Evolutionary conservation across 2,329 filamentous ascomycete genomes (phyloP).

Genomic region (Pestalotiopsis sp.): DNA sequence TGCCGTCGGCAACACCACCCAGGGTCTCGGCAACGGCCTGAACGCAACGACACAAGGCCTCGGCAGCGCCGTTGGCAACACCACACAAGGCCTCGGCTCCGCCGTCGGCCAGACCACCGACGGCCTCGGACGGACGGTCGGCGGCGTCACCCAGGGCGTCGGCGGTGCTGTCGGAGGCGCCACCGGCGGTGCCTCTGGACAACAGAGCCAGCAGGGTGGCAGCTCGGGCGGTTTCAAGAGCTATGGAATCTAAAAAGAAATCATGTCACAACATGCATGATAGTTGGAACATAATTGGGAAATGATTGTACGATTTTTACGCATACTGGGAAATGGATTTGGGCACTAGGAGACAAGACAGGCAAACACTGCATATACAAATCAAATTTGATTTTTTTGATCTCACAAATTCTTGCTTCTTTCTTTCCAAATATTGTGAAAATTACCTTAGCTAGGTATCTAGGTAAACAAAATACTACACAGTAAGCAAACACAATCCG

Average conservation of each 20-base stretch:
- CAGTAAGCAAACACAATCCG: too few relatives aligned
- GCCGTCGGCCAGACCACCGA: slow-evolving; percentile 32
- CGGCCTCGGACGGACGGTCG: slow-evolving; percentile 29
- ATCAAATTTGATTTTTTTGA: neutral
- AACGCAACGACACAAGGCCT: slow-evolving; percentile 32
- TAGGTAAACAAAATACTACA: too few relatives aligned
- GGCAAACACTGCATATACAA: neutral
- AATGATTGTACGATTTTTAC: slow-evolving; percentile 2
- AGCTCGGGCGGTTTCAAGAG: slow-evolving; percentile 26
- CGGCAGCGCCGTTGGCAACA: slow-evolving; percentile 33
- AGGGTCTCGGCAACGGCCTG: slow-evolving; percentile 26
- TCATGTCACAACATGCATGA: neutral
- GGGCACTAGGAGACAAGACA: neutral
- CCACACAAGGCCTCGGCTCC: slow-evolving; percentile 30
- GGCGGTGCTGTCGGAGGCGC: slow-evolving; percentile 27
- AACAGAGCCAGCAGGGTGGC: slow-evolving; percentile 16
- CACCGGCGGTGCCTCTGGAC: slow-evolving; percentile 16
- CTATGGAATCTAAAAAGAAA: slow-evolving; percentile 27
- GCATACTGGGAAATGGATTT: neutral
- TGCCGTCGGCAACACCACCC: slow-evolving; percentile 32
- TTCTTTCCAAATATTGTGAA: too few relatives aligned
- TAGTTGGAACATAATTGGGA: neutral
- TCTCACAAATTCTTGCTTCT: neutral
- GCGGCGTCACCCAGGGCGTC: slow-evolving; percentile 25
- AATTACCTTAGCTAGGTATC: too few relatives aligned